Evolutionary conservation across 2,329 filamentous ascomycete species (phyloP), one percentile per base, ranked within the genome.

Genomic region (Talaromyces verruculosus): DNA sequence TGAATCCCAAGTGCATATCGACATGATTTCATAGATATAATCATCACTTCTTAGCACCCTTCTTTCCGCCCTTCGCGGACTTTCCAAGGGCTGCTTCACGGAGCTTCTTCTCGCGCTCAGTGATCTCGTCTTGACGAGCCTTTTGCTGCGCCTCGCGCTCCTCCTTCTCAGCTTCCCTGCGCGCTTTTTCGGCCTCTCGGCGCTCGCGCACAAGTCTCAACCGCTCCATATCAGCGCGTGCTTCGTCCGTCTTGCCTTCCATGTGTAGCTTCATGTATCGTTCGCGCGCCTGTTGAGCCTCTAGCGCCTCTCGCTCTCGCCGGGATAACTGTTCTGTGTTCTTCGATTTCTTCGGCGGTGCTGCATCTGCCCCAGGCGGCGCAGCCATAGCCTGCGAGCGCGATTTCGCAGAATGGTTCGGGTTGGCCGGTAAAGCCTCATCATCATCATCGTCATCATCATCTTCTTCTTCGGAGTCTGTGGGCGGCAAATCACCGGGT

Each of bases 191-290:
- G 22, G 89, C 89, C 73, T 91, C 93, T 69, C 95, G 87, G 82
- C 92, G 90, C 84, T 97, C 92, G 58, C 89, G 88, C 71, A 99
- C 92, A 67, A 94, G 76, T 77, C 84, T 88, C 74, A 99, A 81
- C 65, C 95, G 87, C 67, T 92, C 94, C 71, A 98, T 76, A 79
- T 99, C 95, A 5, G 91, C 89, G 77, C 92, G 90, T 58, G 94
- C 93, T 84, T 97, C 91, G 68, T 99, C 95, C 53, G 95, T 98
- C 88, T 98, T 98, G 74, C 94, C 94, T 75, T 93, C 91, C 65
- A 93, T 91, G 74, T 97, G 94, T 72, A 97, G 79, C 81, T 96
- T 96, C 83, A 92, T 87, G 76, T 97, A 97, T 71, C 89, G 86
- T 83, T 97, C 93, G 78, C 93, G 93, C 35, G 92, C 92, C 76